These are phyloP conservation scores for Hypoxylon fragiforme DNA, from an alignment of 495 filamentous ascomycete species.

Conservation along the genomic window DNA sequence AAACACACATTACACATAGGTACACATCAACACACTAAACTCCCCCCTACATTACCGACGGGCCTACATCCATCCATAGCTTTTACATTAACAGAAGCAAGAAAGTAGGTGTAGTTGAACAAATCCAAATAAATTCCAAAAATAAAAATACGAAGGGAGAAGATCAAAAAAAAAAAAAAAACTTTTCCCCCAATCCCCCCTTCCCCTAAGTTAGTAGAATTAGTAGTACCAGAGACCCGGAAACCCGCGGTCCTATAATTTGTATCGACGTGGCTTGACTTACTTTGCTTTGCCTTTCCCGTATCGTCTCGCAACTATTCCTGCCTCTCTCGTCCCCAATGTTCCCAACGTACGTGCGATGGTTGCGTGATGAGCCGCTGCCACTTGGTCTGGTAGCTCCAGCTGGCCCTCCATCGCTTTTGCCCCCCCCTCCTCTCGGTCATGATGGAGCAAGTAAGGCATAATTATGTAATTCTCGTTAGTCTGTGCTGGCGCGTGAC, in stretches of 20 bases:
- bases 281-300: not conserved
- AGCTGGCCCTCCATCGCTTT: too few relatives aligned
- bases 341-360: not conserved
- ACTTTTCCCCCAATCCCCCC: too few relatives aligned
- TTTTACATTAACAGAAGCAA: not conserved
- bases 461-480: not conserved
- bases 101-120: not conserved
- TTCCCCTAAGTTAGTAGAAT: too few relatives aligned
- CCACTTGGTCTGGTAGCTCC: not conserved
- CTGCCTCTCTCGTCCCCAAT: too few relatives aligned
- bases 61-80: not conserved
- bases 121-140: not conserved
- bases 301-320: not conserved
- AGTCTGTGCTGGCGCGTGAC: not conserved
- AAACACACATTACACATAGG: too few relatives aligned
- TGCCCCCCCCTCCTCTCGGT: too few relatives aligned
- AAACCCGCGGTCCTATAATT: not conserved
- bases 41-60: too few relatives aligned
- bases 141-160: too few relatives aligned
- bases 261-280: not conserved
- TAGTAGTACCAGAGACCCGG: too few relatives aligned
- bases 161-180: too few relatives aligned
- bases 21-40: too few relatives aligned
- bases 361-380: not conserved
- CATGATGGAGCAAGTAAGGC: not conserved